Evolutionary conservation across 2,329 filamentous ascomycete species (phyloP).

Genomic region (Fonsecaea monophora): DNA sequence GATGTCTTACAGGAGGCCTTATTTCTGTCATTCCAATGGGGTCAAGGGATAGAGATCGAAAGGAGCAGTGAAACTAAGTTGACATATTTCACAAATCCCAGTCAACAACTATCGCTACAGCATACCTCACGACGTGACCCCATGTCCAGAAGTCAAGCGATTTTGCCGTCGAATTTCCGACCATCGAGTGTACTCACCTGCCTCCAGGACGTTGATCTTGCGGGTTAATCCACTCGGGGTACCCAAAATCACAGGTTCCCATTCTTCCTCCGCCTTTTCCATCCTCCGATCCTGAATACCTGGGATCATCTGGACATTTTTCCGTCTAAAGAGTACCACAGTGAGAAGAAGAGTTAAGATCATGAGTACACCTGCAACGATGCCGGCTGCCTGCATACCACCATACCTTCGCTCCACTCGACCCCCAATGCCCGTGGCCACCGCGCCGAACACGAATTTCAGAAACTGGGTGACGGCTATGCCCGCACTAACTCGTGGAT

Average conservation of each 20-base stretch:
- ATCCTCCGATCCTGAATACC: constrained; percentile 17
- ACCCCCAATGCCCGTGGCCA: constrained; percentile 72
- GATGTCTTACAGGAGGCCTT: not conserved
- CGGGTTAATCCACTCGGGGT: constrained; percentile 73
- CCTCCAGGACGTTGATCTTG: constrained; percentile 73
- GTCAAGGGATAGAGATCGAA: not conserved
- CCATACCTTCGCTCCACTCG: constrained; percentile 69
- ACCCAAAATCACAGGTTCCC: constrained; percentile 74
- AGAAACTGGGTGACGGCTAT: constrained; percentile 74
- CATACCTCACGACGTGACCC: not conserved
- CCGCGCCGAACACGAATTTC: constrained; percentile 72
- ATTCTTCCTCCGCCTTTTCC: constrained; percentile 44
- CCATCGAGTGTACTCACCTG: constrained; percentile 72
- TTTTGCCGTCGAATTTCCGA: constrained; percentile 72
- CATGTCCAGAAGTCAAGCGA: constrained; percentile 46
- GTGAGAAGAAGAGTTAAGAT: constrained; percentile 69
- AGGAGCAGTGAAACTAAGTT: not conserved
- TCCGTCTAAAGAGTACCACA: constrained; percentile 68
- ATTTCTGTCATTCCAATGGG: not conserved
- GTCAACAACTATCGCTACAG: not conserved
- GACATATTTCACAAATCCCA: not conserved
- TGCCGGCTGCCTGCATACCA: constrained; percentile 70
- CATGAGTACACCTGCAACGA: constrained; percentile 72
- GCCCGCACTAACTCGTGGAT: constrained; percentile 74
- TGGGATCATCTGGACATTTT: constrained; percentile 72